phyloP scores from a whole-genome alignment of 129 eudicot genomes.

The Logfia minima region DNA sequence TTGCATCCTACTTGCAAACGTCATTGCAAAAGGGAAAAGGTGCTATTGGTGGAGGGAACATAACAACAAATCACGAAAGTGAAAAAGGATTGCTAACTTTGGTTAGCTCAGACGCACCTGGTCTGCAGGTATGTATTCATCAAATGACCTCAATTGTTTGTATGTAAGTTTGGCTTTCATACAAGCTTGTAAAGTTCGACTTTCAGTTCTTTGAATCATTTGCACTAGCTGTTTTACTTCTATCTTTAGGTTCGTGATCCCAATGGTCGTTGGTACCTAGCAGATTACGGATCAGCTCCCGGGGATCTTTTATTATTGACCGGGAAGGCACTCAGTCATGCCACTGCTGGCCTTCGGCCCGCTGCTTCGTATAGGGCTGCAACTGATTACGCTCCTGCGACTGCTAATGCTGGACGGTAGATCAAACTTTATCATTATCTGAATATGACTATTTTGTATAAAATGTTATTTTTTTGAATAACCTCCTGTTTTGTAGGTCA shows the following conservation, averaged over 20 bases:
- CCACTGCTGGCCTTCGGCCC: constrained; percentile 91
- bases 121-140: constrained; percentile 63
- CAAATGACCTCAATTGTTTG: constrained; percentile 6
- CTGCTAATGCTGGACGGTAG: constrained; percentile 70
- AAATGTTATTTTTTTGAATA: constrained; percentile 1
- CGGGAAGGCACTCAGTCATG: constrained; percentile 92
- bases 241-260: constrained; percentile 88
- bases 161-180: neutral
- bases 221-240: constrained; percentile 33
- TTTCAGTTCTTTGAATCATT: constrained; percentile 20
- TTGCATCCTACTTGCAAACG: constrained; percentile 60
- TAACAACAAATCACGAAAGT: constrained; percentile 55
- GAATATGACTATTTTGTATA: constrained; percentile 6
- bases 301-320: constrained; percentile 80
- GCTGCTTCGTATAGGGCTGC: constrained; percentile 72
- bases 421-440: constrained; percentile 19
- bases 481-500: constrained; percentile 46
- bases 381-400: constrained; percentile 44
- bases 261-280: constrained; percentile 95
- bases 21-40: constrained; percentile 66
- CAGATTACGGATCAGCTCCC: constrained; percentile 66
- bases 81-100: constrained; percentile 90
- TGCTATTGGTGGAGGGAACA: constrained; percentile 65
- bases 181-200: constrained; percentile 1
- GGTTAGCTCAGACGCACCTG: constrained; percentile 72